Base-by-base conservation (phyloP, 345 rosid species). In the Camelina hispida region DNA sequence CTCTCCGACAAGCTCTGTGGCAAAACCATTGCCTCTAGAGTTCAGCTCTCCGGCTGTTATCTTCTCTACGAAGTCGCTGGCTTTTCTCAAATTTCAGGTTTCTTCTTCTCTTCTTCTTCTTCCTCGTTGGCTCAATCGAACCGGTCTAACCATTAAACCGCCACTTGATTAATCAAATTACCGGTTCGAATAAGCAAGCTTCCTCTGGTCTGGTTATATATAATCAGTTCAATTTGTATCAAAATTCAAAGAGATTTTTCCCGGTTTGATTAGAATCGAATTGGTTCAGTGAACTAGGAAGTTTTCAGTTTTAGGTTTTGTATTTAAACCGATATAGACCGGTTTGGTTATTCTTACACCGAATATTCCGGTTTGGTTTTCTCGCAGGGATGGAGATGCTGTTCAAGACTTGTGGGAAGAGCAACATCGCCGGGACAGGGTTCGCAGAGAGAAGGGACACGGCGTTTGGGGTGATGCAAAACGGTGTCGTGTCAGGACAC, bases 1-100 rank as follows among this genome's bases (percentile, higher is more conserved):
- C 83, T 95, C 15, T 76, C 90, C 0, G 91, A 88, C 78, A 87
- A 86, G 72, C 88, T 90, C 25, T 95, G 99, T 62, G 90, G 94
- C 35, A 85, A 81, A 68, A 82, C 96, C 9, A 75, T 90, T 22
- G 96, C 99, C 23, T 84, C 97, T 2, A 84, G 98, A 62, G 66
- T 94, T 78, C 97, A 94, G 78, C 93, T 94, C 47, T 77, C 76
- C 46, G 98, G 98, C 8, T 95, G 99, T 84, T 92, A 86, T 83
- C 83, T 94, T 71, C 73, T 88, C 62, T 95, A 95, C 38, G 93
- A 92, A 84, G 93, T 88, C 66, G 75, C 91, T 51, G 96, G 95
- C 62, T 94, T 91, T 74, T 46, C 89, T 52, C 90, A 90, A 81
- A 79, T 91, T 81, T 91, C 97, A 23, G 81, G 81, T 77, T 23